phyloP scores from a whole-genome alignment of 2,329 filamentous ascomycete species.

The Ophiocordyceps robertsii region DNA sequence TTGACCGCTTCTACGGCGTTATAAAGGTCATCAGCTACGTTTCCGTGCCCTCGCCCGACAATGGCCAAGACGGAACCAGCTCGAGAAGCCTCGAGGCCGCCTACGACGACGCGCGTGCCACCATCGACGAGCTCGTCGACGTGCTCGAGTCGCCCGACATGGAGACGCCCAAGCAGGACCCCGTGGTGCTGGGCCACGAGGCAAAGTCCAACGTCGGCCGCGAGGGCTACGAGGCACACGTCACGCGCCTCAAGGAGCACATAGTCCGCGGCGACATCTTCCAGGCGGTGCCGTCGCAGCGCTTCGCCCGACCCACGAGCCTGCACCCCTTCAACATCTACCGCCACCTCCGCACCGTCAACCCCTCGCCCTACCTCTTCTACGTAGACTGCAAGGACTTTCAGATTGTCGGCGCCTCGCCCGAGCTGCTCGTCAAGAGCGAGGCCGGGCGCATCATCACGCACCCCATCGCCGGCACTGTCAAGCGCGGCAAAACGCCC shows the following conservation, averaged over 20 bases:
- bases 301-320: slow-evolving; percentile 76
- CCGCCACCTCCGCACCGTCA: slow-evolving; percentile 88
- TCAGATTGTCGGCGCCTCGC: slow-evolving; percentile 88
- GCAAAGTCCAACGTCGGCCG: slow-evolving; percentile 89
- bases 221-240: slow-evolving; percentile 81
- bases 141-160: slow-evolving; percentile 62
- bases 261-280: slow-evolving; percentile 91
- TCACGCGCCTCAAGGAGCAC: slow-evolving; percentile 75
- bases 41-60: slow-evolving; percentile 44
- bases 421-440: slow-evolving; percentile 86
- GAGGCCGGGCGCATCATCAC: slow-evolving; percentile 82
- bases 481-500: slow-evolving; percentile 67
- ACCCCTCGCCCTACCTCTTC: slow-evolving; percentile 94
- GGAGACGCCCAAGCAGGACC: slow-evolving; percentile 62
- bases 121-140: slow-evolving; percentile 53
- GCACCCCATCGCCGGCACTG: slow-evolving; percentile 92
- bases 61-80: slow-evolving; percentile 5
- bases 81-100: slow-evolving; percentile 33
- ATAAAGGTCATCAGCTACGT: slow-evolving; percentile 92
- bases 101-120: slow-evolving; percentile 54
- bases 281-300: slow-evolving; percentile 90
- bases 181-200: slow-evolving; percentile 59
- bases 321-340: slow-evolving; percentile 98
- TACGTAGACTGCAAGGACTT: slow-evolving; percentile 87
- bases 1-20: slow-evolving; percentile 88